Evolutionary conservation across 75 land plant genomes (phyloP), one percentile per base, ranked within the genome.

Genomic region (Sequoia sempervirens): DNA sequence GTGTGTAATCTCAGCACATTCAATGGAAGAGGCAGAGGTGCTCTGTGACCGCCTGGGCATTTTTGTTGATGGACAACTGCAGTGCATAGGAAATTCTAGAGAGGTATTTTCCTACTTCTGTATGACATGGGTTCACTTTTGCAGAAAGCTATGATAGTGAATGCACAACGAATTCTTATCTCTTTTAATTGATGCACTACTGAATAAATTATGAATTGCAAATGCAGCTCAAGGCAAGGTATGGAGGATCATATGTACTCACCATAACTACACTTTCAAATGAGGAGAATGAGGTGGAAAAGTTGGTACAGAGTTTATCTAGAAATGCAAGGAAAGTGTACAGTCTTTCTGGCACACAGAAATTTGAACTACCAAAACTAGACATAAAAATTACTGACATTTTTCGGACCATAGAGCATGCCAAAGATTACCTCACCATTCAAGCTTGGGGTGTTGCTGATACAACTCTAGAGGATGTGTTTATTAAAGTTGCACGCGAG

Each of bases 391-490:
- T 97, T 54, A 91, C 96, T 28, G 94, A 91, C 56, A 93, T 97
- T 0, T 97, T 94, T 82, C 66, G 83, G 43, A 93, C 91, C 37
- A 93, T 97, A 45, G 95, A 90, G 84, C 76, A 87, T 79, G 94
- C 94, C 20, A 96, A 94, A 89, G 84, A 75, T 20, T 73, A 76
- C 78, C 86, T 96, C 58, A 88, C 87, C 38, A 91, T 98, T 69
- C 89, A 96, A 53, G 98, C 99, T 0, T 96, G 98, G 98, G 99
- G 99, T n/a, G 50, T 98, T 58, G 91, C 98, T 41, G 98, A 98
- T 81, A 94, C 96, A 75, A 96, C 99, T 5, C 85, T 98, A 73
- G 99, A 98, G 79, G 99, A 98, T 86, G 99, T 98, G 15, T 98
- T 98, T 89, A 94, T 98, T 82, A 98, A 96, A 85, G 96, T 97